Evolutionary conservation across 1,284 basidiomycete genomes (phyloP), one percentile per base, ranked within the genome.

Genomic region (Ganoderma sinense): DNA sequence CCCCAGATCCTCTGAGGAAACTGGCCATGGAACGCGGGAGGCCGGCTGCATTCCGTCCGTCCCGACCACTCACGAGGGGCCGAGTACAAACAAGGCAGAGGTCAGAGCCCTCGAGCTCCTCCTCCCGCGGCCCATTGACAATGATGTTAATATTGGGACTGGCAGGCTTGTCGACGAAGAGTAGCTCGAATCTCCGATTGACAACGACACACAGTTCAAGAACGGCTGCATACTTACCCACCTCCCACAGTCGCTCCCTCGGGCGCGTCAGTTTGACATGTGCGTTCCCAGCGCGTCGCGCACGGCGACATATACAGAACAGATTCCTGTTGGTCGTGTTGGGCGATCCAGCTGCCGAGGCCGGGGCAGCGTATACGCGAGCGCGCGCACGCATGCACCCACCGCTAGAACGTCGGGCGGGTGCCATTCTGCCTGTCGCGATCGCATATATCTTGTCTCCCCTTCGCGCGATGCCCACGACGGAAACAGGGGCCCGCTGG

Each of bases 171-270:
- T 41, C 59, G 53, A 14, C 29, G 26, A 51, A 43, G 26, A 40
- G 65, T 61, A 43, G 31, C 64, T 59, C 55, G 36, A 64, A 55
- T 55, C 51, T 18, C 64, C 39, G 40, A 56, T 26, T 53, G 10
- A 53, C 48, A 16, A 14, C 16, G 41, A 41, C 41, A 16, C 41
- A 48, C 10, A n/a, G n/a, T n/a, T 48, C 45, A 48, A 20, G 26
- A 48, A 29, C 20, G n/a, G n/a, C 20, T 26, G 23, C 10, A 23
- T 13, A 51, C 11, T 5, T 26, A 51, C 23, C 16, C 59, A 51
- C 45, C 59, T 41, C 43, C 33, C 10, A 20, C 45, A 48, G 45
- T n/a, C 3, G 45, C 55, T 58, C 40, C 36, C 55, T 31, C 55
- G 41, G 55, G 56, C 31, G 58, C 65, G 45, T 29, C 45, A 36